Conservation (phyloP, 164 flowering plant genomes). For the Chloranthus sessilifolius region DNA sequence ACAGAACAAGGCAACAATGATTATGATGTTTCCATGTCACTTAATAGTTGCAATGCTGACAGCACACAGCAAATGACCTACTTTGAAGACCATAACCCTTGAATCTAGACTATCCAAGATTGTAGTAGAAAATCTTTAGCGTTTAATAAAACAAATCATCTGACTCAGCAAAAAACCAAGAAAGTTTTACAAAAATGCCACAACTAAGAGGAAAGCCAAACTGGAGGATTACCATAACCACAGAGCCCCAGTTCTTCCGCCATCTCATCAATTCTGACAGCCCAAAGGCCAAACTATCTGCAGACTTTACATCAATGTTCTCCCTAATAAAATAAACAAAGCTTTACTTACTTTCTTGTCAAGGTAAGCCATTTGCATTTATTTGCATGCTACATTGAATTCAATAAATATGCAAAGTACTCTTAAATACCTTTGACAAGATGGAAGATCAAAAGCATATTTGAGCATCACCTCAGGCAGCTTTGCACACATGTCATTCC, state of each 20-base stretch:
- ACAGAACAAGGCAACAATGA: too few species aligned
- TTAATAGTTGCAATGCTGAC: too few species aligned
- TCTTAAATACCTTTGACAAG: conserved; percentile 29
- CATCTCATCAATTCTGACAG: conserved; percentile 46
- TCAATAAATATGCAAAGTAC: background rate
- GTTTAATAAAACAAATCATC: too few species aligned
- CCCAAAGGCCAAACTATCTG: conserved; percentile 31
- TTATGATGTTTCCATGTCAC: too few species aligned
- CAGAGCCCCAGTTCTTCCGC: conserved; percentile 50
- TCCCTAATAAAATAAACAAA: conserved; percentile 16
- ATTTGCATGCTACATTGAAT: background rate
- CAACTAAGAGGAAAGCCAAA: too few species aligned
- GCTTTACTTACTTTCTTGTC: background rate
- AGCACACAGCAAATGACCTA: too few species aligned
- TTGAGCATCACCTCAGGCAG: conserved; percentile 33
- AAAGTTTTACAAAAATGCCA: too few species aligned
- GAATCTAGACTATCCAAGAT: too few species aligned
- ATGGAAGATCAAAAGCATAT: conserved; percentile 45
- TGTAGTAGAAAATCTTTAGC: too few species aligned
- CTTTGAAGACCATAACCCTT: too few species aligned
- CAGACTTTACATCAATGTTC: conserved; percentile 17
- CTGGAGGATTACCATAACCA: conserved; percentile 48
- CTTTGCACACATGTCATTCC: conserved; percentile 25
- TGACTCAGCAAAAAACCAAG: too few species aligned
- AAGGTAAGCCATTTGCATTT: background rate